Conservation (phyloP, 1,284 basidiomycete genomes). For the Sparassis latifolia region DNA sequence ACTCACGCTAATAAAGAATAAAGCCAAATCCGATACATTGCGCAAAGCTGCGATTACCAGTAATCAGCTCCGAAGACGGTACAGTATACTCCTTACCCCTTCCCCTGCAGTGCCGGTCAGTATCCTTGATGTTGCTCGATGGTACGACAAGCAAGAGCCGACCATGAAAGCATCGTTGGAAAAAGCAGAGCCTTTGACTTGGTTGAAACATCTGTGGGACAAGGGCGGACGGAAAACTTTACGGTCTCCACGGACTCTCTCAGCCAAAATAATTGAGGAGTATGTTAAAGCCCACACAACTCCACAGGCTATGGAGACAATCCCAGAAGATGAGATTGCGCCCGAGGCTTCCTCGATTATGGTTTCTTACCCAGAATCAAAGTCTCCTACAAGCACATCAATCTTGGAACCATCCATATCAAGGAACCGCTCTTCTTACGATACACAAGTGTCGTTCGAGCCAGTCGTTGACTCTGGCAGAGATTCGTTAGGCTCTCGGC, state of each 20-base stretch:
- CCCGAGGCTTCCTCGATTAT: slow-evolving; percentile 21
- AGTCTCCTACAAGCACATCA: slow-evolving; percentile 26
- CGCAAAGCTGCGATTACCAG: slow-evolving; percentile 60
- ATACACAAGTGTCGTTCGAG: slow-evolving; percentile 38
- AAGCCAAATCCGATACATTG: slow-evolving; percentile 44
- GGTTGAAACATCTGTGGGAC: slow-evolving; percentile 59
- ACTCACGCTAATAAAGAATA: slow-evolving; percentile 43
- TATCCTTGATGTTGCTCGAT: slow-evolving; percentile 44
- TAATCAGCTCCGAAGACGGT: slow-evolving; percentile 61
- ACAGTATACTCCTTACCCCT: slow-evolving; percentile 42
- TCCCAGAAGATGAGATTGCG: slow-evolving; percentile 32
- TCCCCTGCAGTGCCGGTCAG: slow-evolving; percentile 32
- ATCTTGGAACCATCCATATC: slow-evolving; percentile 35
- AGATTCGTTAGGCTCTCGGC: slow-evolving; percentile 32
- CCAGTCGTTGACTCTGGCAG: slow-evolving; percentile 25
- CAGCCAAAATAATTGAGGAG: slow-evolving; percentile 63
- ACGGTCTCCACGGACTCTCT: slow-evolving; percentile 53
- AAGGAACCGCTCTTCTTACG: slow-evolving; percentile 32
- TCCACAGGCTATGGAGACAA: slow-evolving; percentile 37
- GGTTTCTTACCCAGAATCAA: slow-evolving; percentile 26
- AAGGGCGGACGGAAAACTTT: slow-evolving; percentile 28
- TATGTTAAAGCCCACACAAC: slow-evolving; percentile 37
- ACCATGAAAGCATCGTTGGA: slow-evolving; percentile 44
- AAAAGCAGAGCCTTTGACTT: slow-evolving; percentile 59
- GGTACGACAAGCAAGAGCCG: slow-evolving; percentile 47